Conservation (phyloP, 306 rosid genomes). For the Nissolia schottii region DNA sequence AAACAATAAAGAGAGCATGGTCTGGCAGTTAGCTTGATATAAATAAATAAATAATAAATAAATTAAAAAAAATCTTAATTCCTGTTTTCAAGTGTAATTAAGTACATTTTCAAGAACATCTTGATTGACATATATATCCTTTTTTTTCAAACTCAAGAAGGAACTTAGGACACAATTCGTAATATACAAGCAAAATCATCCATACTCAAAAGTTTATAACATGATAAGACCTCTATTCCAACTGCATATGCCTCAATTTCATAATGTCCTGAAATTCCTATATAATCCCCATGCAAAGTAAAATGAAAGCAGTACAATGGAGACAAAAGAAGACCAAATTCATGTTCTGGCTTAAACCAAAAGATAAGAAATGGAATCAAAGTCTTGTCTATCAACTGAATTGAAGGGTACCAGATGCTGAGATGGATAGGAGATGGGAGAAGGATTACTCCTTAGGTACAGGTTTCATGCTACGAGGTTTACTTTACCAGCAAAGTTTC, state of each 20-base stretch:
- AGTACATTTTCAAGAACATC: conserved; percentile 7
- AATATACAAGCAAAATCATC: not conserved
- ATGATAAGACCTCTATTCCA: not conserved
- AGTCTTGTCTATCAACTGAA: not conserved
- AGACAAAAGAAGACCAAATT: not conserved
- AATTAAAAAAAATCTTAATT: not conserved
- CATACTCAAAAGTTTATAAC: not conserved
- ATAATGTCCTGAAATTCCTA: not conserved
- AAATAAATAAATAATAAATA: no score
- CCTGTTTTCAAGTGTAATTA: conserved; percentile 8
- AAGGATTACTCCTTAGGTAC: not conserved
- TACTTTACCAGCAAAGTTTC: not conserved
- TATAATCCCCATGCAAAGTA: not conserved
- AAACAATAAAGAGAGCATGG: not conserved
- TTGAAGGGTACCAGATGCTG: not conserved
- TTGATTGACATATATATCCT: not conserved
- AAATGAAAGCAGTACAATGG: not conserved
- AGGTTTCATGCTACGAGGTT: conserved; percentile 3
- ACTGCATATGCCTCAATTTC: not conserved
- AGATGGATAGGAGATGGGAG: not conserved
- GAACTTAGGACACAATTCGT: not conserved
- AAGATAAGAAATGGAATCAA: not conserved
- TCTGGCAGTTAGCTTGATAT: conserved; percentile 13
- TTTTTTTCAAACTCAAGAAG: not conserved
- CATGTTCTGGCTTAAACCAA: not conserved